Conservation (phyloP, 2,329 filamentous ascomycete genomes). For the Penicillium sp. region DNA sequence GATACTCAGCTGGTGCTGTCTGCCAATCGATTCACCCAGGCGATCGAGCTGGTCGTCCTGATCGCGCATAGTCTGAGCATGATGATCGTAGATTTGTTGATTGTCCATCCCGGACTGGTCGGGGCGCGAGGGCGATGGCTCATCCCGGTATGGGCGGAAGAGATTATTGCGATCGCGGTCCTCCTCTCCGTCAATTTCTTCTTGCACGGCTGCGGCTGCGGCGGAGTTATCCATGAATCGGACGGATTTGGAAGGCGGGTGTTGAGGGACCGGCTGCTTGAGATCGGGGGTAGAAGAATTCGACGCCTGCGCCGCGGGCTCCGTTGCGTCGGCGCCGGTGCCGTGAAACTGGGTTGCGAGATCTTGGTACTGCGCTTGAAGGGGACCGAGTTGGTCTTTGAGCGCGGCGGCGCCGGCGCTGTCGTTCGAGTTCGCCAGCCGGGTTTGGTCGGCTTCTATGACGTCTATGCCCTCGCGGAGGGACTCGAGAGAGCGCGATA, state of each 20-base stretch:
- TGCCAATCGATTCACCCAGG: constrained; percentile 80
- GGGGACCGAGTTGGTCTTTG: constrained; percentile 65
- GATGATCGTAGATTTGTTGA: constrained; percentile 82
- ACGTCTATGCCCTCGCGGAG: constrained; percentile 76
- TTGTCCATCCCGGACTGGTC: constrained; percentile 68
- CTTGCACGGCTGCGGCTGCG: constrained; percentile 30
- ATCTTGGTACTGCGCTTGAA: constrained; percentile 74
- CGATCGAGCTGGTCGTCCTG: constrained; percentile 93
- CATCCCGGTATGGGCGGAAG: constrained; percentile 63
- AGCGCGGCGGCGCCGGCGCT: constrained; percentile 51
- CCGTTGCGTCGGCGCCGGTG: constrained; percentile 54
- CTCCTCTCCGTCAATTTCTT: constrained; percentile 50
- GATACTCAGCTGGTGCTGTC: constrained; percentile 90
- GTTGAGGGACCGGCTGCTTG: constrained; percentile 47
- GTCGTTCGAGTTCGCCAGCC: constrained; percentile 62
- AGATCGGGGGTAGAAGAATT: constrained; percentile 40
- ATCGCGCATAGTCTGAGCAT: constrained; percentile 76
- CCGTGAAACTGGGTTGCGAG: constrained; percentile 80
- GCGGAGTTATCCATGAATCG: constrained; percentile 74
- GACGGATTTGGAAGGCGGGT: constrained; percentile 68
- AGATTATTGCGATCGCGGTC: constrained; percentile 59
- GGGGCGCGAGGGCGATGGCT: constrained; percentile 48
- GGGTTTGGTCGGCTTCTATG: constrained; percentile 65
- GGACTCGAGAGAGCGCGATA: constrained; percentile 84
- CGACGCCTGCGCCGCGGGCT: constrained; percentile 59